A percentile compares a stretch with the other conserved stretches of the same genome.
phyloP scores from a whole-genome alignment of 2,329 filamentous ascomycete genomes.

The Penicillium sp. region DNA sequence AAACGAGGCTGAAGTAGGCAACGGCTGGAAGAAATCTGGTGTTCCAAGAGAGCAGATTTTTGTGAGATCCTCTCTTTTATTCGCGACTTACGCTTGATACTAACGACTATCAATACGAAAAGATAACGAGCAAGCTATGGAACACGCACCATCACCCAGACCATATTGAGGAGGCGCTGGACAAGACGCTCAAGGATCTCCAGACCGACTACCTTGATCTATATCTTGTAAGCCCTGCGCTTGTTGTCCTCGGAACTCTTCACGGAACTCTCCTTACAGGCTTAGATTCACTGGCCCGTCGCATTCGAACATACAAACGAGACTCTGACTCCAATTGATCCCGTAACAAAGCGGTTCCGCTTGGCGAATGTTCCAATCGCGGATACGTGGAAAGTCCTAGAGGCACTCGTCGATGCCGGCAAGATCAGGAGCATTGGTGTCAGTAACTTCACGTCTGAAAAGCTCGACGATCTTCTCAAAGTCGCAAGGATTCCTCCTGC shows the following conservation, averaged over 20 bases:
- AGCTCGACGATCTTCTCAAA: slow-evolving; percentile 34
- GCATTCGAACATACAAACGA: slow-evolving; percentile 36
- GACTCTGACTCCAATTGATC: slow-evolving; percentile 33
- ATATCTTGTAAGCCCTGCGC: slow-evolving; percentile 51
- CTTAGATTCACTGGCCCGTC: slow-evolving; percentile 42
- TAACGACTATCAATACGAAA: neutral
- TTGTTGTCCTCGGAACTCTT: slow-evolving; percentile 10
- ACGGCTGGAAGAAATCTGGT: slow-evolving; percentile 39
- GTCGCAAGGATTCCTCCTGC: slow-evolving; percentile 60
- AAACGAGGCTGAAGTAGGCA: slow-evolving; percentile 39
- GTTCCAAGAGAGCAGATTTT: slow-evolving; percentile 39
- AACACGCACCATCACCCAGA: slow-evolving; percentile 58
- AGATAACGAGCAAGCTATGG: slow-evolving; percentile 64
- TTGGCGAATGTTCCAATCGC: slow-evolving; percentile 33
- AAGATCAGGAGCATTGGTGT: slow-evolving; percentile 43
- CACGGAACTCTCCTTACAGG: slow-evolving; percentile 4
- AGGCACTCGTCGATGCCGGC: slow-evolving; percentile 39
- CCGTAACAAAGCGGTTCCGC: slow-evolving; percentile 32
- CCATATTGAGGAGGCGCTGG: slow-evolving; percentile 55
- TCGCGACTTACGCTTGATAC: neutral
- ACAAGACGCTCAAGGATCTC: slow-evolving; percentile 56
- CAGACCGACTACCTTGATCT: slow-evolving; percentile 60
- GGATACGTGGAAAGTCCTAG: slow-evolving; percentile 44
- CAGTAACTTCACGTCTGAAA: slow-evolving; percentile 48
- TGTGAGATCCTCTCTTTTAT: slow-evolving; percentile 25